Percentiles rank a stretch among this genome's conserved stretches.
Evolutionary conservation across 208 protist species (phyloP).

Genomic region (Angomonas ambiguus): DNA sequence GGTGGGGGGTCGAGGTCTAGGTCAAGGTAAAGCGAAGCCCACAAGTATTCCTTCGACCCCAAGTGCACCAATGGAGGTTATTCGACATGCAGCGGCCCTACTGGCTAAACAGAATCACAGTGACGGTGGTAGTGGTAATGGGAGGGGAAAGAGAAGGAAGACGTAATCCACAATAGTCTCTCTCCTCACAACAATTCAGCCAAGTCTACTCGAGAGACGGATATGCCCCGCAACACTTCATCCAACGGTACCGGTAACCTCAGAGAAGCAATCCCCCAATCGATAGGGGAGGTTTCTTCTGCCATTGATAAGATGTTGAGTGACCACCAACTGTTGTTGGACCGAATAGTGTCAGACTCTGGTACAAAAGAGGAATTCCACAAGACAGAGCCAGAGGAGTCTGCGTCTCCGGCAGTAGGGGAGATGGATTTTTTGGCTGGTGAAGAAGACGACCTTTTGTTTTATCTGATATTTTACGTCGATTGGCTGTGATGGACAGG

Average conservation of each 20-base stretch:
- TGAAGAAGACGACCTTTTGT: conserved; percentile 1
- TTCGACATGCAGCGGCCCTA: conserved; percentile 58
- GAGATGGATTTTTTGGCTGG: conserved; percentile 34
- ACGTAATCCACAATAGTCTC: too few relatives aligned
- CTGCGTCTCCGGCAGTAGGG: background rate
- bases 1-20: conserved; percentile 28
- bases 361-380: conserved; percentile 1
- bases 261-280: too few relatives aligned
- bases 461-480: background rate
- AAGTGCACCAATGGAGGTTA: conserved; percentile 59
- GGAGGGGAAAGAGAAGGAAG: too few relatives aligned
- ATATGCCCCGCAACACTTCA: too few relatives aligned
- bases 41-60: conserved; percentile 35
- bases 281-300: conserved; percentile 32
- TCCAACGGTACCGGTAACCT: too few relatives aligned
- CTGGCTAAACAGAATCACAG: conserved; percentile 16
- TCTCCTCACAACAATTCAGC: too few relatives aligned
- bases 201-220: too few relatives aligned
- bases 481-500: background rate
- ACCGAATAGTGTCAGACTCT: conserved; percentile 28
- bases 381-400: background rate
- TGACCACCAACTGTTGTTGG: conserved; percentile 57
- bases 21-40: conserved; percentile 74
- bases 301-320: conserved; percentile 71
- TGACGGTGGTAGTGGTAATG: too few relatives aligned